phyloP scores from a whole-genome alignment of 2,329 filamentous ascomycete species.

The Epichloe typhina region DNA sequence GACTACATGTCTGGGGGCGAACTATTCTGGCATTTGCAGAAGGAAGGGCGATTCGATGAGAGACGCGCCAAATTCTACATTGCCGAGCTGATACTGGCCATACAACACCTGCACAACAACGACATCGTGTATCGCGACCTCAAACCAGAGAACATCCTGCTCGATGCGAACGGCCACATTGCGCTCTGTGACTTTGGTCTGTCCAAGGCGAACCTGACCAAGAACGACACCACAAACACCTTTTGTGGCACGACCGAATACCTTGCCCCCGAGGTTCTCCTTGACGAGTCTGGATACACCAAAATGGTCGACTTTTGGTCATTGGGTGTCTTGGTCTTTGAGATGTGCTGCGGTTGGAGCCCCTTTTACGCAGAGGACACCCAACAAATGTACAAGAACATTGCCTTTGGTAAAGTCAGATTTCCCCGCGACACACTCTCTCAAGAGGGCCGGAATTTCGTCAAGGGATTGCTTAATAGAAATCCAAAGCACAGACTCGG shows the following conservation, averaged over 20 bases:
- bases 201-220: conserved; percentile 92
- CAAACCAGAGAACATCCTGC: conserved; percentile 93
- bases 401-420: conserved; percentile 94
- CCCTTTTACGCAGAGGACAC: conserved; percentile 98
- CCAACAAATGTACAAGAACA: conserved; percentile 99
- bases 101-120: conserved; percentile 90
- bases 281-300: conserved; percentile 95
- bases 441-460: conserved; percentile 90
- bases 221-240: conserved; percentile 96
- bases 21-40: conserved; percentile 96
- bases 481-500: conserved; percentile 93
- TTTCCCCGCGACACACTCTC: conserved; percentile 88
- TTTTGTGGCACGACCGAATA: conserved; percentile 99
- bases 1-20: conserved; percentile 99
- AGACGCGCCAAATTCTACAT: conserved; percentile 97
- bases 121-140: conserved; percentile 96
- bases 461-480: conserved; percentile 91
- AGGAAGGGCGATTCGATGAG: conserved; percentile 91
- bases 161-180: conserved; percentile 96
- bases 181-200: conserved; percentile 94
- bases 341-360: conserved; percentile 99
- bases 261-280: conserved; percentile 81
- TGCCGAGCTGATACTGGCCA: conserved; percentile 86
- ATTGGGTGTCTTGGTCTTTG: conserved; percentile 89
- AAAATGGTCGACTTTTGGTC: conserved; percentile 99